phyloP scores from a whole-genome alignment of 345 rosid genomes.

The Eucalyptus grandis region DNA sequence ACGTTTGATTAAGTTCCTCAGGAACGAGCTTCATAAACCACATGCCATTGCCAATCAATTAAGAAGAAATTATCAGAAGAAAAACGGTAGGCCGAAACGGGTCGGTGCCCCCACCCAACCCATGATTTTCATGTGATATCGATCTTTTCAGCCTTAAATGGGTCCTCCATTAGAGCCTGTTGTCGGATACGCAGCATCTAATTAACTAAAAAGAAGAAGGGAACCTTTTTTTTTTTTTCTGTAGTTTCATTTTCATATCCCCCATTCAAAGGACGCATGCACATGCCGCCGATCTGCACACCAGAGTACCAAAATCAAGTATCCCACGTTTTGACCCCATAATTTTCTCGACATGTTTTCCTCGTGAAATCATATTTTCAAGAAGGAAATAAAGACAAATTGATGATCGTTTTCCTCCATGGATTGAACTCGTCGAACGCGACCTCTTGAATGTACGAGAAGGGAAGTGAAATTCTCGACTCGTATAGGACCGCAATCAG shows the following conservation, averaged over 20 bases:
- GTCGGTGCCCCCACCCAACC: not conserved
- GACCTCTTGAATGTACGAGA: not conserved
- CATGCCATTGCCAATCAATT: not conserved
- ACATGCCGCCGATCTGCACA: not conserved
- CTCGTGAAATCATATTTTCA: not conserved
- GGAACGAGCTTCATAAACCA: not conserved
- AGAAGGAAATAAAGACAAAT: not conserved
- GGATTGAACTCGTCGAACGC: not conserved
- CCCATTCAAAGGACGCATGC: not conserved
- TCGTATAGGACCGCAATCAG: not conserved
- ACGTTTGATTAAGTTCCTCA: not conserved
- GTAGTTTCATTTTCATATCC: not conserved
- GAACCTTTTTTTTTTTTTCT: not conserved
- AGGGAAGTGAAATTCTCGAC: not conserved
- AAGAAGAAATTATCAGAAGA: not conserved
- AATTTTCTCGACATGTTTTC: not conserved
- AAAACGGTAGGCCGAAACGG: not conserved
- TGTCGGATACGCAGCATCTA: not conserved
- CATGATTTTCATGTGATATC: not conserved
- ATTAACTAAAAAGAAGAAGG: not conserved
- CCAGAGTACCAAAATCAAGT: not conserved
- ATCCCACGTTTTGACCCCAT: not conserved
- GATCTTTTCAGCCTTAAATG: not conserved
- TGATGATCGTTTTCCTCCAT: not conserved
- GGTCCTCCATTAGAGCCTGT: not conserved